A percentile compares a stretch with the other conserved stretches of the same genome.
These are phyloP conservation scores for Orbilia ellipsospora DNA, from an alignment of 2,329 filamentous ascomycete genomes.

Conservation along the genomic window DNA sequence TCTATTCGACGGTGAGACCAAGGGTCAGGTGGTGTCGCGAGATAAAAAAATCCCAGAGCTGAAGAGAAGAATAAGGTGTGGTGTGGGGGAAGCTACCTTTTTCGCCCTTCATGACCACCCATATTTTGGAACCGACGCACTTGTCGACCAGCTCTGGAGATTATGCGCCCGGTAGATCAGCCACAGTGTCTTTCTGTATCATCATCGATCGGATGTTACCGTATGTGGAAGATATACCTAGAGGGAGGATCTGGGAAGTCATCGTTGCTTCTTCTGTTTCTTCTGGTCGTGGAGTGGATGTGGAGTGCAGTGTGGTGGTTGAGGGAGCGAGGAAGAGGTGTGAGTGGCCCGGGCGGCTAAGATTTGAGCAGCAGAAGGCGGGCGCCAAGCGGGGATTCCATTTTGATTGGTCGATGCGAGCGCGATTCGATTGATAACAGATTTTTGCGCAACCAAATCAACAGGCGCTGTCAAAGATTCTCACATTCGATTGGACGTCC, in stretches of 20 bases:
- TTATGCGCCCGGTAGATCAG: background rate
- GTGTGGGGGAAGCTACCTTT: constrained; percentile 74
- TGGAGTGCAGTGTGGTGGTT: constrained; percentile 51
- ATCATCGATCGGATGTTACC: background rate
- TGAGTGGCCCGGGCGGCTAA: constrained; percentile 18
- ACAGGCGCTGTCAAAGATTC: too few relatives aligned
- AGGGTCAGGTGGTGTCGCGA: background rate
- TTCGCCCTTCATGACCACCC: constrained; percentile 99
- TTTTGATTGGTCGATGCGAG: background rate
- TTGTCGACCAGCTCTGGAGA: constrained; percentile 95
- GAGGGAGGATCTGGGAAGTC: constrained; percentile 78
- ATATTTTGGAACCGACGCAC: constrained; percentile 96
- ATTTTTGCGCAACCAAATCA: too few relatives aligned
- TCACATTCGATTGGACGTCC: too few relatives aligned
- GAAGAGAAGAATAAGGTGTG: constrained; percentile 16
- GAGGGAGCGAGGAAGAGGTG: constrained; percentile 21
- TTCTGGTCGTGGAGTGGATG: too few relatives aligned
- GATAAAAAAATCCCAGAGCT: background rate
- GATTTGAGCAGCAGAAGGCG: constrained; percentile 1
- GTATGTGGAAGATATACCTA: constrained; percentile 66
- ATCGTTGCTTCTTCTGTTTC: constrained; percentile 63
- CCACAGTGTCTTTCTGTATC: too few relatives aligned
- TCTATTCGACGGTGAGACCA: constrained; percentile 68
- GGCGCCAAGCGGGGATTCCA: constrained; percentile 19
- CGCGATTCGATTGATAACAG: background rate